These are phyloP conservation scores for Scheffersomyces insectosa DNA, from an alignment of 1,139 yeast genomes.

Conservation along the genomic window DNA sequence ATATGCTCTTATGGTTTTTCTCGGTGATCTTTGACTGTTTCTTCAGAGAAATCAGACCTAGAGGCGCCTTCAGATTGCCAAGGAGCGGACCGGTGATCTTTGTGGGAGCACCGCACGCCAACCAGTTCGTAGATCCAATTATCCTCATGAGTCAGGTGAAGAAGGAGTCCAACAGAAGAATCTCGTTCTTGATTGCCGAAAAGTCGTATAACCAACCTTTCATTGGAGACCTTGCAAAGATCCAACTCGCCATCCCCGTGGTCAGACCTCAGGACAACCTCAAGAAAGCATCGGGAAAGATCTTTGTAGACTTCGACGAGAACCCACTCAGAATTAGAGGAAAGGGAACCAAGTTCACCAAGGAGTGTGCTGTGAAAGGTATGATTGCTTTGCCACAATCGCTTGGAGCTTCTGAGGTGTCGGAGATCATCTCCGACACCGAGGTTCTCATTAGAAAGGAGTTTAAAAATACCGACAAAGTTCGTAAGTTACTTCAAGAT, in stretches of 20 bases:
- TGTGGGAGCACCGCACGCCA: conserved; percentile 98
- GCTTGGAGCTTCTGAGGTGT: conserved; percentile 74
- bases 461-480: conserved; percentile 54
- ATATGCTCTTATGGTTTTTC: conserved; percentile 50
- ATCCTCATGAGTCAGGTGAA: conserved; percentile 81
- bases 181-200: conserved; percentile 86
- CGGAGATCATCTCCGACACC: conserved; percentile 70
- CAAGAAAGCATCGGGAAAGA: conserved; percentile 58
- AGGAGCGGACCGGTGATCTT: conserved; percentile 82
- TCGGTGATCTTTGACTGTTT: conserved; percentile 54
- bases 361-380: conserved; percentile 67
- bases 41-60: conserved; percentile 84
- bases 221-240: conserved; percentile 74
- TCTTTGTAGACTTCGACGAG: conserved; percentile 48
- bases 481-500: conserved; percentile 38
- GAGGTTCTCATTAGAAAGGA: conserved; percentile 72
- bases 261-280: conserved; percentile 88
- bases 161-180: conserved; percentile 67
- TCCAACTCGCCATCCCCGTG: conserved; percentile 85
- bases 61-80: conserved; percentile 91
- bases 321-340: conserved; percentile 59
- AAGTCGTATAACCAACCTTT: conserved; percentile 67
- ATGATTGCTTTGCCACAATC: conserved; percentile 77
- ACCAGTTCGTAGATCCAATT: conserved; percentile 92
- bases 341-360: conserved; percentile 63